Percentiles rank a stretch among this genome's conserved stretches.
Evolutionary conservation across 2,329 filamentous ascomycete species (phyloP).

Genomic region (Tolypocladium endophyticum): DNA sequence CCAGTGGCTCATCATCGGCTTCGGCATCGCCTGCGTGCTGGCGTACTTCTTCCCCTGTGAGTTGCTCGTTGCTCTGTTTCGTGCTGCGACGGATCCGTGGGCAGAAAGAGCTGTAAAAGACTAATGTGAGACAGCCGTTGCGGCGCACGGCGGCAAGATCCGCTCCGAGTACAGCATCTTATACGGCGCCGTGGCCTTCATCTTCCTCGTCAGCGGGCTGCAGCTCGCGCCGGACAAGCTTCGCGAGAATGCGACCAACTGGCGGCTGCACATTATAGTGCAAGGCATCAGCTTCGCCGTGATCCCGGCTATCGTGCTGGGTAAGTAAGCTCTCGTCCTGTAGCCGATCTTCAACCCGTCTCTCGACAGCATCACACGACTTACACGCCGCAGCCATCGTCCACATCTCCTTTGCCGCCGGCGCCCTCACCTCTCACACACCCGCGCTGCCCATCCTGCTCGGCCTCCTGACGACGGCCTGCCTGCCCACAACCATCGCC

Average conservation of each 20-base stretch:
- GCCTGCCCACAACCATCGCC: slow-evolving; percentile 61
- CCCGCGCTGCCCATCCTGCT: slow-evolving; percentile 57
- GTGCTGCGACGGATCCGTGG: background rate
- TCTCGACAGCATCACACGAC: background rate
- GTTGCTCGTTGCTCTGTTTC: slow-evolving; percentile 1
- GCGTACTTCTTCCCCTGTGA: slow-evolving; percentile 32
- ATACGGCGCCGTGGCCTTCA: slow-evolving; percentile 58
- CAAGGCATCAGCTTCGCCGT: slow-evolving; percentile 58
- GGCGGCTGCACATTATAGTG: slow-evolving; percentile 56
- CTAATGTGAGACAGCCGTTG: slow-evolving; percentile 25
- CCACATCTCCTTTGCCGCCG: slow-evolving; percentile 35
- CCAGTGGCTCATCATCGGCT: slow-evolving; percentile 57
- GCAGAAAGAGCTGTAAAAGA: background rate
- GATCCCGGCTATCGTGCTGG: slow-evolving; percentile 52
- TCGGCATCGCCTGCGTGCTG: slow-evolving; percentile 41
- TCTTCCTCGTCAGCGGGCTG: slow-evolving; percentile 62
- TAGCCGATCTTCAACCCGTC: background rate
- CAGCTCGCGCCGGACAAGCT: slow-evolving; percentile 55
- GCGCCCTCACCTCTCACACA: slow-evolving; percentile 36
- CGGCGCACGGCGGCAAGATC: slow-evolving; percentile 35
- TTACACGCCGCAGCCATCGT: slow-evolving; percentile 26
- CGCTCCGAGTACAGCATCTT: slow-evolving; percentile 50
- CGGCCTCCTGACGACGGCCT: slow-evolving; percentile 57
- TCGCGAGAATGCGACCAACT: slow-evolving; percentile 50
- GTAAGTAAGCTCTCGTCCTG: slow-evolving; percentile 16